A percentile compares a stretch with the other conserved stretches of the same genome.
phyloP scores from a whole-genome alignment of 768 basidiomycete species.

The Suillus bovinus region DNA sequence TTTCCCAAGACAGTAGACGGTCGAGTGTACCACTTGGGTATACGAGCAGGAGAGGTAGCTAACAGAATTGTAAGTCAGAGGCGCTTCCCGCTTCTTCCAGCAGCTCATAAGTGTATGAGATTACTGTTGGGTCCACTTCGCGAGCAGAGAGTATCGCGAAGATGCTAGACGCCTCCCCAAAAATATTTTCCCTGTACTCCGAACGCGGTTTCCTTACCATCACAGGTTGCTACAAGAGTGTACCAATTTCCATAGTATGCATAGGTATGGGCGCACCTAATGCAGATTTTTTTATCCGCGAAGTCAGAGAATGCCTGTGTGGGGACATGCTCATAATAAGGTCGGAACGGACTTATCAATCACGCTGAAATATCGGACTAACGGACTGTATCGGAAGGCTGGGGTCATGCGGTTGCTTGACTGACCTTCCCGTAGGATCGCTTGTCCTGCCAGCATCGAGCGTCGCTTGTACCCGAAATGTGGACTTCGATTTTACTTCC shows the following conservation, averaged over 20 bases:
- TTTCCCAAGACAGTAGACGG: constrained; percentile 74
- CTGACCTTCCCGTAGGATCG: constrained; percentile 70
- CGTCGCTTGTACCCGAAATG: constrained; percentile 69
- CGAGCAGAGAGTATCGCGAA: constrained; percentile 62
- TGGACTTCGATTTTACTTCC: constrained; percentile 71
- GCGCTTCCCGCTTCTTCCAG: constrained; percentile 5
- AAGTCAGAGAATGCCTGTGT: constrained; percentile 69
- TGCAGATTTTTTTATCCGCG: constrained; percentile 85
- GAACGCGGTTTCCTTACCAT: constrained; percentile 78
- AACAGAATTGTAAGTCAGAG: constrained; percentile 64
- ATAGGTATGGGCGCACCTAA: constrained; percentile 86
- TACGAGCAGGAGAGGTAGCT: constrained; percentile 75
- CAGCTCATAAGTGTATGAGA: constrained; percentile 37
- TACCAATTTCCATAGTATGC: constrained; percentile 70
- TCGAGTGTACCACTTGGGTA: constrained; percentile 79
- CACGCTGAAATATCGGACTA: constrained; percentile 6
- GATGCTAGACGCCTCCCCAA: constrained; percentile 58
- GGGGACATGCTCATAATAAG: constrained; percentile 60
- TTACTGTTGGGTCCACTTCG: constrained; percentile 74
- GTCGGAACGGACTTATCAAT: constrained; percentile 26
- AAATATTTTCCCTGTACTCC: constrained; percentile 61
- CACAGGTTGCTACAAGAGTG: constrained; percentile 62
- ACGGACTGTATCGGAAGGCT: constrained; percentile 44
- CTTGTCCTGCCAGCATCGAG: constrained; percentile 71
- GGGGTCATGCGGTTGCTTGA: constrained; percentile 79